These are phyloP conservation scores for Musa troglodytarum DNA, from an alignment of 176 grass and related monocot species.

Conservation along the genomic window DNA sequence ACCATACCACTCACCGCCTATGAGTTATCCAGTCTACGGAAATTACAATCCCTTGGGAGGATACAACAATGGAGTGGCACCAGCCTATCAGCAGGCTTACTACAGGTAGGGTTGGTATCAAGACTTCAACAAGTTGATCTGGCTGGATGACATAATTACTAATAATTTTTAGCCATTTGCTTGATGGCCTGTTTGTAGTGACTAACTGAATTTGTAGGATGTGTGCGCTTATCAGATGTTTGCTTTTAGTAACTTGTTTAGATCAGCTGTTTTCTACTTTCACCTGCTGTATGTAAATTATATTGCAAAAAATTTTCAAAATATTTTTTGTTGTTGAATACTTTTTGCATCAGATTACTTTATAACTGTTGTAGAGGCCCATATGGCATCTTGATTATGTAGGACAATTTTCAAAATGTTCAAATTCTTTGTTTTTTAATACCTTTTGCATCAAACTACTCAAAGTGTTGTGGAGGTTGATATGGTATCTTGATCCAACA, in stretches of 20 bases:
- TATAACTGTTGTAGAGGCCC: no score
- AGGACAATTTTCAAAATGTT: constrained; percentile 23
- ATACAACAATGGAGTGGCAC: constrained; percentile 47
- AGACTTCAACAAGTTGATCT: constrained; percentile 23
- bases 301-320: constrained; percentile 23
- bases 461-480: no score
- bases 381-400: constrained; percentile 50
- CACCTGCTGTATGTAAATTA: constrained; percentile 67
- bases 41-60: constrained; percentile 40
- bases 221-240: constrained; percentile 37
- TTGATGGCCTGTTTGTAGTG: constrained; percentile 71
- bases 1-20: constrained; percentile 54
- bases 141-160: constrained; percentile 53
- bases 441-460: neutral
- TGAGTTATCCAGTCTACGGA: constrained; percentile 54
- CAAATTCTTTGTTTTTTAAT: constrained; percentile 18
- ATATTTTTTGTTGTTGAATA: constrained; percentile 23
- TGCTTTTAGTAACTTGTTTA: constrained; percentile 43
- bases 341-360: neutral
- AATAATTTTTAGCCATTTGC: constrained; percentile 32
- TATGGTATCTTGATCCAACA: constrained; percentile 43
- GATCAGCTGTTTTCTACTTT: constrained; percentile 43
- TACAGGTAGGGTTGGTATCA: constrained; percentile 39
- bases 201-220: constrained; percentile 74
- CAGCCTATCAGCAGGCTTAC: constrained; percentile 67